Evolutionary conservation across 345 rosid species (phyloP), one percentile per base, ranked within the genome.

Genomic region (Psidium guajava): DNA sequence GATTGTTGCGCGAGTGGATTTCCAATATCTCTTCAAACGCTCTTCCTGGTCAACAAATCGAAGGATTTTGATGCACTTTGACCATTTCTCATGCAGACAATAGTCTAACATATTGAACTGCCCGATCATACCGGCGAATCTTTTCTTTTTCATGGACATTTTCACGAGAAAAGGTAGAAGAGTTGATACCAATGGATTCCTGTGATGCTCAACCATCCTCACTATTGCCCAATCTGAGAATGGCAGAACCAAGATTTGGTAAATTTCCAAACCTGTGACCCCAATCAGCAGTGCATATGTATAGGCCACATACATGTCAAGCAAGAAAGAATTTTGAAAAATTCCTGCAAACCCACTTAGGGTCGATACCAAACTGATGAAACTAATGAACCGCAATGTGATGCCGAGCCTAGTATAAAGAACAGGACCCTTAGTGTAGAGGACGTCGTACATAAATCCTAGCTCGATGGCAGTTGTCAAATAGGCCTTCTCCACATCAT

Each of bases 401-500:
- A 87, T n/a, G 20, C 89, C 87, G 0, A 25, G 74, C 20, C 22
- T 24, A 24, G 85, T 69, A 42, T 87, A 69, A 58, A 74, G 57
- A 11, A 87, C 54, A 0, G 36, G 84, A 11, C 73, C 81, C 89
- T 85, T 87, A 3, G 85, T 87, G 57, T 54, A 87, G 32, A 87
- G 89, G 42, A 50, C 82, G 40, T 87, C 89, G 27, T 85, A 85
- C 85, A 87, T 54, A 36, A 84, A 85, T 22, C 87, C 89, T 6
- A 87, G 83, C 85, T 87, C 87, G 11, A 87, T 51, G n/a, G 56
- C 86, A 12, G 86, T 77, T 11, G 59, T 52, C 52, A 75, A 69
- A 52, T 84, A 87, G 42, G 83, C 88, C 3, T 47, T 27, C 36
- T 59, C 36, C 27, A 49, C 32, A 3, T 75, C 1, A 28, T 55